Conservation (phyloP, 208 protist genomes). For the Trypanosoma avium region DNA sequence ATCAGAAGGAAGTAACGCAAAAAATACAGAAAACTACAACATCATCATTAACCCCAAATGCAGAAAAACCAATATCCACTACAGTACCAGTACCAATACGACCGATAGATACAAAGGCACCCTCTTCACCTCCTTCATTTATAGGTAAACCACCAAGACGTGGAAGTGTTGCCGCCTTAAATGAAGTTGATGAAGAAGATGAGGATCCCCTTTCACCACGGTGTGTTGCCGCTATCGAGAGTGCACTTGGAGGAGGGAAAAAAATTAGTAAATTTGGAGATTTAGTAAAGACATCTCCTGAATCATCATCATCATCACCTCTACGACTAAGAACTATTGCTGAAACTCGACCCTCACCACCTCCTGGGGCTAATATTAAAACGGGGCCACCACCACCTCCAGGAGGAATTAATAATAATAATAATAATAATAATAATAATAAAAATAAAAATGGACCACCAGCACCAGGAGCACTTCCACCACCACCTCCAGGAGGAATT, state of each 20-base stretch:
- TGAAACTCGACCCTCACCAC: too few species aligned
- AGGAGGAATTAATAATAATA: too few species aligned
- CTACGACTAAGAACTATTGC: too few species aligned
- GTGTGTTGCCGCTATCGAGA: conserved; percentile 3
- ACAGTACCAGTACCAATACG: neutral
- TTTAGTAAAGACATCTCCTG: neutral
- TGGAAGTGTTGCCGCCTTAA: conserved; percentile 15
- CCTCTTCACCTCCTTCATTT: neutral
- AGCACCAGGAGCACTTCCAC: neutral
- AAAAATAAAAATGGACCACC: conserved; percentile 13
- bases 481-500: conserved; percentile 24
- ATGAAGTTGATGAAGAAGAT: conserved; percentile 10
- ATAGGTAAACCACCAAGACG: conserved; percentile 13
- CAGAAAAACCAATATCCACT: neutral
- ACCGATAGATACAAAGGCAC: neutral
- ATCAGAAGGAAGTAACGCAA: too few species aligned
- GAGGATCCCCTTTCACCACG: conserved; percentile 10
- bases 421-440: too few species aligned
- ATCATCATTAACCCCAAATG: conserved; percentile 9
- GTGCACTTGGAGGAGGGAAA: neutral
- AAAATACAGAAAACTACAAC: too few species aligned
- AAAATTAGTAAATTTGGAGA: neutral
- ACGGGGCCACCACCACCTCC: too few species aligned
- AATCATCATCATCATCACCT: neutral
- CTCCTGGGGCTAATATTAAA: too few species aligned